Evolutionary conservation across 345 rosid species (phyloP), one percentile per base, ranked within the genome.

Genomic region (Murraya paniculata): DNA sequence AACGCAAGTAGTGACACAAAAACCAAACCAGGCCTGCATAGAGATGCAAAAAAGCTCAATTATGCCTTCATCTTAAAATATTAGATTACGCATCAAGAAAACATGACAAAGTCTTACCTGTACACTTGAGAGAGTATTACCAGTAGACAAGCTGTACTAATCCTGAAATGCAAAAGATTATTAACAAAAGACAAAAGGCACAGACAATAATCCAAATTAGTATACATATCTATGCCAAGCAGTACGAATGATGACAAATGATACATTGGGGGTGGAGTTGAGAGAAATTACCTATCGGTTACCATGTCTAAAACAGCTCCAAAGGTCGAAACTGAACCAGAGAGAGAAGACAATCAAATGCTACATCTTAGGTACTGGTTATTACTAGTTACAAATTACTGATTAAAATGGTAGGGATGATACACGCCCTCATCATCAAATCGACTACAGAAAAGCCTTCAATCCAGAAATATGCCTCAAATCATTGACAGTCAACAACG

Each of bases 291-390:
- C 99, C 99, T 95, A 82, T 95, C 99, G 3, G 98, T 92, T 74
- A 95, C 91, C 97, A 95, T 95, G 86, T 95, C 99, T 79, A 95
- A 82, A 73, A 95, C 94, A 84, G 98, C 99, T 87, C 98, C 99
- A 84, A 95, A 92, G 35, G 99, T 95, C 28, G 98, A 95, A 71
- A 94, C 97, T 95, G 90, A 64, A 83, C 38, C 57, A 75, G 22
- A 74, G 74, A 75, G 5, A 5, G 22, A 19, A 53, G 79, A 39
- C 72, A 78, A 80, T 45, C 18, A 84, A 55, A 28, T 68, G 18
- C 50, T 11, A 11, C 50, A 3, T 11, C 53, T 71, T 67, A 77
- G 13, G 21, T n/a, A 25, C 33, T 66, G 28, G 53, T 22, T 65
- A 72, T 27, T 24, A 50, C 58, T 50, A 30, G 59, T 30, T 33